phyloP scores from a whole-genome alignment of 2,329 filamentous ascomycete species.

The Pseudocercospora pini-densiflorae region DNA sequence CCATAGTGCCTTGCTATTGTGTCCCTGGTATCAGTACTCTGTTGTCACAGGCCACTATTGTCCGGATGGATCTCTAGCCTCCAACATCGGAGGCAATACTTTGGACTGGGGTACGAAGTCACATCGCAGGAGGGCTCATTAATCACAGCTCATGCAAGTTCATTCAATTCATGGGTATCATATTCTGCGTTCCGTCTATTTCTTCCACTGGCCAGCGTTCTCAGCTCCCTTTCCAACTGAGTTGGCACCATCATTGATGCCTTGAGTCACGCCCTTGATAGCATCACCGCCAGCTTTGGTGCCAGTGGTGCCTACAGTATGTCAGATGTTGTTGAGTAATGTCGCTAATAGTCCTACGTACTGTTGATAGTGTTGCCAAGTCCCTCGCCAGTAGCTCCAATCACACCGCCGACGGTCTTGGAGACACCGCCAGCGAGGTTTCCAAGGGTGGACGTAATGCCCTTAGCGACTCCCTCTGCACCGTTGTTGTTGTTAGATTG shows the following conservation, averaged over 20 bases:
- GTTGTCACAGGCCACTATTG: too few species aligned
- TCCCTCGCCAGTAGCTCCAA: constrained; percentile 52
- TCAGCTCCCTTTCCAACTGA: constrained; percentile 51
- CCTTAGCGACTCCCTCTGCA: constrained; percentile 38
- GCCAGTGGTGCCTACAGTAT: constrained; percentile 44
- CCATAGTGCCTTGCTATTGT: too few species aligned
- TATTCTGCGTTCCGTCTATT: constrained; percentile 7
- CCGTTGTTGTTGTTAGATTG: constrained; percentile 25
- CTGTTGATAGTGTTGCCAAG: constrained; percentile 52
- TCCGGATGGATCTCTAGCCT: too few species aligned
- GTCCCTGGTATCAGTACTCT: too few species aligned
- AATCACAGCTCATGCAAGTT: too few species aligned
- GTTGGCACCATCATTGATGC: constrained; percentile 51
- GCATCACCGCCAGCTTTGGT: constrained; percentile 50
- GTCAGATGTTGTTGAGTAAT: not conserved
- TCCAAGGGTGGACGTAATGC: constrained; percentile 45
- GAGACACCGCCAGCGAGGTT: constrained; percentile 61
- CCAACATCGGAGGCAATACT: too few species aligned
- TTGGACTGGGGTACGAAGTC: too few species aligned
- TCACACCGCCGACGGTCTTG: constrained; percentile 58
- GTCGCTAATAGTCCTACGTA: constrained; percentile 2
- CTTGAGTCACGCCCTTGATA: constrained; percentile 48
- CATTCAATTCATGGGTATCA: constrained; percentile 6
- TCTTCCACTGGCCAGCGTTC: constrained; percentile 54
- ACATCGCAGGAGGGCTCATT: too few species aligned